Percentiles rank a stretch among this genome's conserved stretches.
Evolutionary conservation across 1,284 basidiomycete species (phyloP).

Genomic region (Earliella scabrosa): DNA sequence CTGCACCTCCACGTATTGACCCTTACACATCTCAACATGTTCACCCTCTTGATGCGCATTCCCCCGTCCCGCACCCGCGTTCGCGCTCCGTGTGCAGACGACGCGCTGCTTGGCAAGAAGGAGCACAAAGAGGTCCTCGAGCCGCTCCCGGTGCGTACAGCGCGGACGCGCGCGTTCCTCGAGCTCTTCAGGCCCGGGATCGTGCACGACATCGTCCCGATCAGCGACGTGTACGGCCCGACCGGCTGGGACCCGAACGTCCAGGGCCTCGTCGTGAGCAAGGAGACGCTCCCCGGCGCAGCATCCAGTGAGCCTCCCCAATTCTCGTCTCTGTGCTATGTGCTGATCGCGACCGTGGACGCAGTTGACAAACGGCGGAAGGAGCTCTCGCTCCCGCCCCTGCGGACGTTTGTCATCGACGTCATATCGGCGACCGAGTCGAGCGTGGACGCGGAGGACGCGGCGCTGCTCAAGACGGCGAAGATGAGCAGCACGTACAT

Average conservation of each 20-base stretch:
- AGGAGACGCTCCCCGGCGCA: constrained; percentile 82
- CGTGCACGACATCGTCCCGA: constrained; percentile 67
- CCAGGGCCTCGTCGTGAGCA: constrained; percentile 86
- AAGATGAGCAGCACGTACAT: constrained; percentile 95
- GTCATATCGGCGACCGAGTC: constrained; percentile 75
- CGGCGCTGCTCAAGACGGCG: constrained; percentile 67
- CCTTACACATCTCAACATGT: too few relatives aligned
- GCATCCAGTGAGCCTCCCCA: constrained; percentile 57
- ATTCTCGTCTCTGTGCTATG: neutral
- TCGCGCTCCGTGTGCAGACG: constrained; percentile 49
- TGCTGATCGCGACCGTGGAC: neutral
- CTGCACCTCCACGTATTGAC: constrained; percentile 6
- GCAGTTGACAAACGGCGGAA: constrained; percentile 67
- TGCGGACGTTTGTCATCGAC: constrained; percentile 81
- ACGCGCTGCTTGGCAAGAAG: constrained; percentile 79
- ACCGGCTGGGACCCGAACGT: constrained; percentile 85
- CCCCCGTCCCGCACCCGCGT: too few relatives aligned
- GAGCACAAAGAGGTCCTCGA: constrained; percentile 75
- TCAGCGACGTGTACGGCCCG: constrained; percentile 87
- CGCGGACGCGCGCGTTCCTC: constrained; percentile 66
- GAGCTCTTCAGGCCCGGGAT: constrained; percentile 67
- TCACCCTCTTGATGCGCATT: too few relatives aligned
- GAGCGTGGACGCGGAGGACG: constrained; percentile 64
- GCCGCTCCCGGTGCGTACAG: constrained; percentile 58
- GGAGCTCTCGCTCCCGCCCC: constrained; percentile 57